Conservation (phyloP, 176 grass and related monocot species). For the Triticum monococcum region DNA sequence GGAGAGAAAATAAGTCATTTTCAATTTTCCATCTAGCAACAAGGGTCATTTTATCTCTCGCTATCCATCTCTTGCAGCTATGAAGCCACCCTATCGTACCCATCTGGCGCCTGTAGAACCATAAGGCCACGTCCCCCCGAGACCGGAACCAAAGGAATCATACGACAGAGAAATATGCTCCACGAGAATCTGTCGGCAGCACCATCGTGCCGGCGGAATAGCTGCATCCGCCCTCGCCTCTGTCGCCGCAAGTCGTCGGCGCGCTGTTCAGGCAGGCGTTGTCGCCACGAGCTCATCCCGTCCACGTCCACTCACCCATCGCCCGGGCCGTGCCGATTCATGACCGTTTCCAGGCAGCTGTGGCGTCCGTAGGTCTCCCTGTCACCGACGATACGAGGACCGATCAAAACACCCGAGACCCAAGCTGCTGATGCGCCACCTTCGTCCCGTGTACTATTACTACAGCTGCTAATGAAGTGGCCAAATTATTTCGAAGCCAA, state of each 20-base stretch:
- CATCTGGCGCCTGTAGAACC: background rate
- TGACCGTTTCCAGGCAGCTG: background rate
- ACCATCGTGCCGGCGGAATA: background rate
- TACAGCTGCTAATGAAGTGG: background rate
- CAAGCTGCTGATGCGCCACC: too few relatives aligned
- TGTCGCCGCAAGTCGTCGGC: background rate
- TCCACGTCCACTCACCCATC: background rate
- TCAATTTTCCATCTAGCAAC: too few relatives aligned
- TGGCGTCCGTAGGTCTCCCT: background rate
- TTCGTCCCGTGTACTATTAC: background rate
- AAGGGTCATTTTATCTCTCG: too few relatives aligned
- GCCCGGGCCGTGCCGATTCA: background rate
- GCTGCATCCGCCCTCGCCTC: too few relatives aligned
- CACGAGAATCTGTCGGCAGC: background rate
- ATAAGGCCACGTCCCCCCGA: background rate
- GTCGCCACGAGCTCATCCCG: background rate
- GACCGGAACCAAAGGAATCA: background rate
- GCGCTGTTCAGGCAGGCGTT: background rate
- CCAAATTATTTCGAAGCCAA: background rate
- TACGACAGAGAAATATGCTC: background rate
- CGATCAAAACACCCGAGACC: too few relatives aligned
- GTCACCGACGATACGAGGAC: too few relatives aligned
- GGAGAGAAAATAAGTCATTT: too few relatives aligned
- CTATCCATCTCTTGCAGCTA: too few relatives aligned
- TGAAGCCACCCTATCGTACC: too few relatives aligned